Conservation (phyloP, 345 rosid genomes). For the Populus nigra region DNA sequence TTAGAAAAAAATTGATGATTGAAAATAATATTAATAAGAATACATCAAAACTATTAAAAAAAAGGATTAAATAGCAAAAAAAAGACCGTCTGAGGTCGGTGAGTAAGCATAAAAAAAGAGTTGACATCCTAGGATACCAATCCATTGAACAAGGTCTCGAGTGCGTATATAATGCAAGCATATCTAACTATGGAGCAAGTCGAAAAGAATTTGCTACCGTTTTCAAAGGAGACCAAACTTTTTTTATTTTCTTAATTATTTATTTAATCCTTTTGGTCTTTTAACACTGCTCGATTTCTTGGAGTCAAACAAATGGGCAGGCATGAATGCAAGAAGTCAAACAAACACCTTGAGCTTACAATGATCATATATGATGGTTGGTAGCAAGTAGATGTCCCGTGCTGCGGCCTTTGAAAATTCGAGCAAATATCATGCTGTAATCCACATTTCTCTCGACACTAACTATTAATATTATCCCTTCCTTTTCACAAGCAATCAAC, state of each 20-base stretch:
- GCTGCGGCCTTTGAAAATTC: neutral
- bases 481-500: neutral
- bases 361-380: neutral
- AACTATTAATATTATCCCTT: too few species aligned
- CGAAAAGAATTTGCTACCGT: neutral
- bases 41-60: too few species aligned
- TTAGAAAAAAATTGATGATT: too few species aligned
- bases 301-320: neutral
- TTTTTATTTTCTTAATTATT: too few species aligned
- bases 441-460: neutral
- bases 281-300: neutral
- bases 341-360: neutral
- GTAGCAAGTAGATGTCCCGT: neutral
- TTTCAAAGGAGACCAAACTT: neutral
- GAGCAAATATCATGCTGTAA: neutral
- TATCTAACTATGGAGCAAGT: neutral
- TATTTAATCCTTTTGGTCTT: too few species aligned
- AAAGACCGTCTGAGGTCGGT: too few species aligned
- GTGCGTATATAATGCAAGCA: neutral
- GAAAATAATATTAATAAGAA: too few species aligned
- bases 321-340: neutral
- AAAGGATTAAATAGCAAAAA: too few species aligned
- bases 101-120: too few species aligned
- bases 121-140: too few species aligned
- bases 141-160: too few species aligned